Conservation (phyloP, 257 asterid species). For the Hygrophila difformis region DNA sequence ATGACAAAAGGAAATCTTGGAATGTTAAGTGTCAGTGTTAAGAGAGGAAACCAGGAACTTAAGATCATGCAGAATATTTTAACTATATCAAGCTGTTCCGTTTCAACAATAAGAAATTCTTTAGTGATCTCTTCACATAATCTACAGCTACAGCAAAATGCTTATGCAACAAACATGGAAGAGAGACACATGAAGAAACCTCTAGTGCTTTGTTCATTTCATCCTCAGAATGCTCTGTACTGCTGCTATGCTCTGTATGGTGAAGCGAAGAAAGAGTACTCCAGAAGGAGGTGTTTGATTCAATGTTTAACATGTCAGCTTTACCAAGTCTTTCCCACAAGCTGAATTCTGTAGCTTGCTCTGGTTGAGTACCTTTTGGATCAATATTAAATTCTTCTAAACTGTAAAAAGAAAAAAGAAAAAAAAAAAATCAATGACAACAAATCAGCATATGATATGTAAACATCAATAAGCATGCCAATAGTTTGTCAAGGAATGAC, state of each 20-base stretch:
- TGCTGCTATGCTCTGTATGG: conserved; percentile 81
- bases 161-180: conserved; percentile 5
- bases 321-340: conserved; percentile 95
- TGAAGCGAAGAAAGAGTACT: conserved; percentile 80
- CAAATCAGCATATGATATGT: not conserved
- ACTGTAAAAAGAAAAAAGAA: conserved; percentile 45
- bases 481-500: not conserved
- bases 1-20: no score
- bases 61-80: no score
- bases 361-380: conserved; percentile 40
- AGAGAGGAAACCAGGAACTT: no score
- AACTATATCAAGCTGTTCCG: no score
- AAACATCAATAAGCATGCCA: conserved; percentile 4
- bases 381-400: conserved; percentile 45
- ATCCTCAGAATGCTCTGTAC: conserved; percentile 89
- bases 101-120: not conserved
- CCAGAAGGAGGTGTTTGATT: conserved; percentile 81
- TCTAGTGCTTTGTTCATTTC: conserved; percentile 83
- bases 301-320: conserved; percentile 77
- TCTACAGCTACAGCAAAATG: conserved; percentile 9
- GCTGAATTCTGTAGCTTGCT: conserved; percentile 60
- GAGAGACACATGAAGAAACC: conserved; percentile 30
- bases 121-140: conserved; percentile 2
- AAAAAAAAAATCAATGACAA: conserved; percentile 1
- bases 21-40: no score